Conservation (phyloP, 2,329 filamentous ascomycete genomes). For the Penicillium sp. region DNA sequence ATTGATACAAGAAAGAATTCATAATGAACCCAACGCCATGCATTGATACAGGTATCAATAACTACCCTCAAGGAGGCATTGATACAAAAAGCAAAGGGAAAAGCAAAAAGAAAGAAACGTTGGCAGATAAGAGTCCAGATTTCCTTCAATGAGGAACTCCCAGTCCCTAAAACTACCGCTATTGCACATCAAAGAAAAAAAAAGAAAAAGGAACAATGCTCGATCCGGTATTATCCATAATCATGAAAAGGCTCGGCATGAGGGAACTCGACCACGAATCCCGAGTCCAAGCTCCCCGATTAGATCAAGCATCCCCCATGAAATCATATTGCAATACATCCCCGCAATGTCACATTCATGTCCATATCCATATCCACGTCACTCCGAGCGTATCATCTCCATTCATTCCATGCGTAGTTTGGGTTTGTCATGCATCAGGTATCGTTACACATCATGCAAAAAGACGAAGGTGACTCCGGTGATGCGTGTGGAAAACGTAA, state of each 20-base stretch:
- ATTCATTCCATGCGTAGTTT: slow-evolving; percentile 4
- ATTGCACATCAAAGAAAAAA: neutral
- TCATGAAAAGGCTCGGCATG: neutral
- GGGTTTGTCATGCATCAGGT: slow-evolving; percentile 1
- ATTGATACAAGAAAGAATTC: neutral
- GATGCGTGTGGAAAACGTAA: slow-evolving; percentile 6
- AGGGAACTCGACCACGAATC: neutral
- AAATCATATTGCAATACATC: neutral
- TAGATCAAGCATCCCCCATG: neutral
- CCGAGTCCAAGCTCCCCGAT: neutral
- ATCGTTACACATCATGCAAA: slow-evolving; percentile 12
- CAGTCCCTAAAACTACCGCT: neutral
- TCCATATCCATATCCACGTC: neutral
- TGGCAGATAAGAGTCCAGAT: neutral
- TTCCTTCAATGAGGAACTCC: neutral
- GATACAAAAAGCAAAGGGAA: slow-evolving; percentile 2
- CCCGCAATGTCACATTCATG: slow-evolving; percentile 1
- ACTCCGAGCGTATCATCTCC: neutral
- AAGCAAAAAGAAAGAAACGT: neutral
- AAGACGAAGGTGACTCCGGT: slow-evolving; percentile 7
- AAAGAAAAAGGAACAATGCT: neutral
- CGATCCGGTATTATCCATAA: neutral
- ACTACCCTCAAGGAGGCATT: neutral
- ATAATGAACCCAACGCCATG: slow-evolving; percentile 9
- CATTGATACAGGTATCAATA: slow-evolving; percentile 12